Percentiles rank a stretch among this genome's conserved stretches.
phyloP scores from a whole-genome alignment of 108 stramenopile genomes.

The Thalassiosira profunda region DNA sequence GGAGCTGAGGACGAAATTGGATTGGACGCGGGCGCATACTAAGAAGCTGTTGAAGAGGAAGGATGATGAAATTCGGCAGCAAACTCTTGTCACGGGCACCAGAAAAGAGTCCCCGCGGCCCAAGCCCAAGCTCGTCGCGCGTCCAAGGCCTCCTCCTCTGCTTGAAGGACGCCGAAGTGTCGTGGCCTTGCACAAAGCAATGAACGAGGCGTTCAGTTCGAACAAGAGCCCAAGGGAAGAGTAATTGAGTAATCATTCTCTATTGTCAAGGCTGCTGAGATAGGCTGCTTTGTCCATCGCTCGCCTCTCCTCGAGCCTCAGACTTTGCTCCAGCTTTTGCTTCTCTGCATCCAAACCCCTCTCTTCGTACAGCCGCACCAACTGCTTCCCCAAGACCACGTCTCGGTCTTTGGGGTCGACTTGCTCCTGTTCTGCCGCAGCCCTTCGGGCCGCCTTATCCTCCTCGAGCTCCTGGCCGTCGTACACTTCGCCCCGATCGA shows the following conservation, averaged over 20 bases:
- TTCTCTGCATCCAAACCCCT: slow-evolving; percentile 35
- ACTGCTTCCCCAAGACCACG: slow-evolving; percentile 14
- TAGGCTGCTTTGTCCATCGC: too few relatives aligned
- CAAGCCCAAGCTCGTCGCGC: too few relatives aligned
- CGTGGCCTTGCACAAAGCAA: too few relatives aligned
- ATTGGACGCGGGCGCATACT: slow-evolving; percentile 61
- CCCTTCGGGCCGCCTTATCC: slow-evolving; percentile 2
- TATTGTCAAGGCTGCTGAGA: slow-evolving; percentile 53
- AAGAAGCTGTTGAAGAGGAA: slow-evolving; percentile 34
- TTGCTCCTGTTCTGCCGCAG: neutral
- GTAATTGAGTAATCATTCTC: too few relatives aligned
- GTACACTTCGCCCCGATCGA: slow-evolving; percentile 48
- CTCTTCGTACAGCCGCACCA: slow-evolving; percentile 25
- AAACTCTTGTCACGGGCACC: too few relatives aligned
- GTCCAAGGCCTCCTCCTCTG: too few relatives aligned
- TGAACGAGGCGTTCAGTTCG: too few relatives aligned
- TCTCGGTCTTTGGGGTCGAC: slow-evolving; percentile 10
- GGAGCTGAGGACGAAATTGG: slow-evolving; percentile 73
- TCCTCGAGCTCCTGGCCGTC: slow-evolving; percentile 19
- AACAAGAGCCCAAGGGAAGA: too few relatives aligned
- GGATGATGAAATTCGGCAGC: slow-evolving; percentile 16
- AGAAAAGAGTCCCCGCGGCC: too few relatives aligned
- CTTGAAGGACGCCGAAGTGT: too few relatives aligned
- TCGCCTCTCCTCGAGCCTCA: too few relatives aligned
- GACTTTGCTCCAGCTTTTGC: slow-evolving; percentile 14